Evolutionary conservation across 1,284 basidiomycete species (phyloP).

Genomic region (Apiotrichum sp.): DNA sequence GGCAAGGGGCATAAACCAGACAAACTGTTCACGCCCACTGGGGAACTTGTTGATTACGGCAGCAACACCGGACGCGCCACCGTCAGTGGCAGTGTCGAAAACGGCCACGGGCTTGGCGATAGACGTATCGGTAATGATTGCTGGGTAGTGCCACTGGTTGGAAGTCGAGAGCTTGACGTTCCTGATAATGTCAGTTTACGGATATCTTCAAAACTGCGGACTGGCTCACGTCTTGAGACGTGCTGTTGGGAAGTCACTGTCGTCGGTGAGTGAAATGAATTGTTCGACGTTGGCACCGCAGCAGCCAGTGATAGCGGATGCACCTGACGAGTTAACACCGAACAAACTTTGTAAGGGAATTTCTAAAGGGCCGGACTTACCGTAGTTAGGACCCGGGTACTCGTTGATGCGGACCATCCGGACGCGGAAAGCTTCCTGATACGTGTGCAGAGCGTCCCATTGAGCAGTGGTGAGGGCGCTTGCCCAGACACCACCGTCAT

Average conservation of each 20-base stretch:
- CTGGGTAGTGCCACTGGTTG: constrained; percentile 10
- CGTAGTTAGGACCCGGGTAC: constrained; percentile 2
- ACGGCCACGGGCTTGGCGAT: constrained; percentile 5
- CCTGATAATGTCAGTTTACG: neutral
- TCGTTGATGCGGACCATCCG: constrained; percentile 14
- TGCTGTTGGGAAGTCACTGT: constrained; percentile 1
- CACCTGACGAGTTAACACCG: no score
- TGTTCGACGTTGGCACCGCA: constrained; percentile 1
- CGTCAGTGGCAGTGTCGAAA: neutral
- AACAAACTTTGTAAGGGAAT: no score
- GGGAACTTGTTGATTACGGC: constrained; percentile 7
- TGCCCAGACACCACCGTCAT: neutral
- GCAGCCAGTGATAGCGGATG: neutral
- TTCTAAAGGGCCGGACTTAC: neutral
- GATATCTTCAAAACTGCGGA: neutral
- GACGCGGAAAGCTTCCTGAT: constrained; percentile 3
- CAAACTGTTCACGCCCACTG: constrained; percentile 4
- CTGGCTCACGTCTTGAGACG: constrained; percentile 2
- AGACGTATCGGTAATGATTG: neutral
- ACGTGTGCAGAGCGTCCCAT: constrained; percentile 1
- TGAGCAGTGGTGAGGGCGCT: constrained; percentile 3
- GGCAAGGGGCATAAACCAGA: constrained; percentile 8
- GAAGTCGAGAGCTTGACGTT: neutral
- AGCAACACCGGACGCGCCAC: neutral
- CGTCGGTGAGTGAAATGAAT: constrained; percentile 1